Evolutionary conservation across 2,329 filamentous ascomycete species (phyloP).

Genomic region (Cadophora luteo-olivacea): DNA sequence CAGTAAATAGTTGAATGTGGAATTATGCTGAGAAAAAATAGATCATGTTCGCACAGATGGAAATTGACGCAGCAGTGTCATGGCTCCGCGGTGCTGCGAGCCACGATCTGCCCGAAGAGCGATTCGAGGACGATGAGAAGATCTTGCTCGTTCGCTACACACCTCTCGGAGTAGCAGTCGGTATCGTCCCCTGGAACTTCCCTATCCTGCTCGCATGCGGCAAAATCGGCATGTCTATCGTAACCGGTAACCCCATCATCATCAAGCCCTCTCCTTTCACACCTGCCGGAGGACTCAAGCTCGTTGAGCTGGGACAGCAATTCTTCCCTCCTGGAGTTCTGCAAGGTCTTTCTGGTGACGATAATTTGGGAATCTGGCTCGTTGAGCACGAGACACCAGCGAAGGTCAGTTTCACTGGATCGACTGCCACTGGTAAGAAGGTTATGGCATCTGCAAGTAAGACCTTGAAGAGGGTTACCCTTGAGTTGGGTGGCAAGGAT

Average conservation of each 20-base stretch:
- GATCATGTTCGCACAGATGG: conserved; percentile 29
- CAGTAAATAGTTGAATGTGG: too few species aligned
- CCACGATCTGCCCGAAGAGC: conserved; percentile 22
- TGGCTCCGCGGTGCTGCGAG: conserved; percentile 15
- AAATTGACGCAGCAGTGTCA: conserved; percentile 21
- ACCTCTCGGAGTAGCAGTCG: conserved; percentile 58
- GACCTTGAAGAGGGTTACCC: conserved; percentile 66
- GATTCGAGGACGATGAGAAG: conserved; percentile 29
- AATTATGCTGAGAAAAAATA: conserved; percentile 35
- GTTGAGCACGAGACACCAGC: conserved; percentile 59
- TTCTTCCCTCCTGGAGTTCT: conserved; percentile 61
- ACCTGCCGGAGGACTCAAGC: conserved; percentile 58
- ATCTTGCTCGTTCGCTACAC: conserved; percentile 52
- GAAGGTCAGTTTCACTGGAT: conserved; percentile 73
- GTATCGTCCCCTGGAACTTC: conserved; percentile 68
- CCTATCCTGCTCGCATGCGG: conserved; percentile 54
- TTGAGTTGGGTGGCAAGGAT: conserved; percentile 70
- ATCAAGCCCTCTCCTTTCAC: conserved; percentile 65
- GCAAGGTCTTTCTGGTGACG: conserved; percentile 61
- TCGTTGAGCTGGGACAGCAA: conserved; percentile 55
- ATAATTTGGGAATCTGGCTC: conserved; percentile 59
- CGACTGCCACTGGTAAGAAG: conserved; percentile 69
- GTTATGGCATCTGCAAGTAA: conserved; percentile 67
- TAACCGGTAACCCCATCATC: conserved; percentile 61
- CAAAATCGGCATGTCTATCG: conserved; percentile 56